These are phyloP conservation scores for Yamadazyma sp. DNA, from an alignment of 1,139 yeast species.

Conservation along the genomic window DNA sequence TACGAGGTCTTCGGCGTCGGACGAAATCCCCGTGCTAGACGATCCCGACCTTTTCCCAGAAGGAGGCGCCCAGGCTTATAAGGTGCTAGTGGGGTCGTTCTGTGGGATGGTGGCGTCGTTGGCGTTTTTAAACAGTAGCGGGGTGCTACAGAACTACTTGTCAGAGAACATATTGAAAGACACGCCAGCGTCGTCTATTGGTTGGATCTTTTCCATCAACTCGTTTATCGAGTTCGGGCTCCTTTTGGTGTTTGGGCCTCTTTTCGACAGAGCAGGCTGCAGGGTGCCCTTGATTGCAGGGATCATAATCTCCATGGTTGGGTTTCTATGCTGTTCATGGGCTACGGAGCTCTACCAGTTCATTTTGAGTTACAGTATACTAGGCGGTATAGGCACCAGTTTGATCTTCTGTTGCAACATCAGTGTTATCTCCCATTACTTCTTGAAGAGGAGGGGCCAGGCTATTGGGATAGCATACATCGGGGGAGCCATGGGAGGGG, in stretches of 20 bases:
- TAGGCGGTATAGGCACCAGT: slow-evolving; percentile 60
- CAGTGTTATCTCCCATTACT: slow-evolving; percentile 66
- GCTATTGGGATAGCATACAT: slow-evolving; percentile 59
- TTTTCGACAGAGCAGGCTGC: slow-evolving; percentile 60
- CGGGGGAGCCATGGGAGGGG: slow-evolving; percentile 68
- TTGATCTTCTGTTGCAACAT: slow-evolving; percentile 58
- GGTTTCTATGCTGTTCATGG: slow-evolving; percentile 54
- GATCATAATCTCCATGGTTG: slow-evolving; percentile 41
- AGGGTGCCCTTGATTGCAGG: slow-evolving; percentile 49
- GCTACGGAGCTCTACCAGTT: slow-evolving; percentile 58
- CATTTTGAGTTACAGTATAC: slow-evolving; percentile 56
- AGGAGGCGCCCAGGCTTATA: slow-evolving; percentile 59
- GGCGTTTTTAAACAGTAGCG: slow-evolving; percentile 54
- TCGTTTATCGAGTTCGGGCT: slow-evolving; percentile 38
- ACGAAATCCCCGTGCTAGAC: slow-evolving; percentile 20
- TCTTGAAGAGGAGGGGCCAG: slow-evolving; percentile 51
- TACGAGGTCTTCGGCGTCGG: slow-evolving; percentile 3
- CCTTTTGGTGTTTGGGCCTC: slow-evolving; percentile 54
- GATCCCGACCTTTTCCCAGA: slow-evolving; percentile 52
- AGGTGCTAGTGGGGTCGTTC: slow-evolving; percentile 62
- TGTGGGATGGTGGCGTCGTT: slow-evolving; percentile 58
- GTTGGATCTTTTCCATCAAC: slow-evolving; percentile 35
- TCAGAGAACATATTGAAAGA: slow-evolving; percentile 18
- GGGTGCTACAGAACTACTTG: slow-evolving; percentile 29
- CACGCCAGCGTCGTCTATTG: slow-evolving; percentile 23